phyloP scores from a whole-genome alignment of 2,329 filamentous ascomycete species.

The Emmonsiellopsis sp. region DNA sequence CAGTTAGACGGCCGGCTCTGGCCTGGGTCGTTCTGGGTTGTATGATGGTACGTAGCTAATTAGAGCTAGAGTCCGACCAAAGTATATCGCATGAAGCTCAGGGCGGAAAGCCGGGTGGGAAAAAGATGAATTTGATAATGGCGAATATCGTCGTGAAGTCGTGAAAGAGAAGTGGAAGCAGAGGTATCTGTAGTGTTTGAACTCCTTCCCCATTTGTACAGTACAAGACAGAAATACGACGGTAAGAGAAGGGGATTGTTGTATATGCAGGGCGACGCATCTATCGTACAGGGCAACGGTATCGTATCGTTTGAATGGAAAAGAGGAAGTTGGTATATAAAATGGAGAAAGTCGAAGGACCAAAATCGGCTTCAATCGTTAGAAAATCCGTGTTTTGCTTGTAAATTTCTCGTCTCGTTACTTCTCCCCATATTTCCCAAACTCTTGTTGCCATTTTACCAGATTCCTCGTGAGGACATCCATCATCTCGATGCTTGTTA shows the following conservation, averaged over 20 bases:
- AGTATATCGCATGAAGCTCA: no score
- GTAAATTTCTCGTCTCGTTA: slow-evolving; percentile 17
- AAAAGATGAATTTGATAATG: no score
- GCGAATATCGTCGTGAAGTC: no score
- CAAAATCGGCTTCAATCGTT: background rate
- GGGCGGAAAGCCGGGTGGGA: no score
- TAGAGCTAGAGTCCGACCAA: no score
- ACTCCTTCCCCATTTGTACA: no score
- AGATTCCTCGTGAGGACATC: slow-evolving; percentile 71
- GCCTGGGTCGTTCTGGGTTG: no score
- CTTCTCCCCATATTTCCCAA: slow-evolving; percentile 44
- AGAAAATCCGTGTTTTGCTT: background rate
- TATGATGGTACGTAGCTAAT: no score
- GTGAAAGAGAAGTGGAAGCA: no score
- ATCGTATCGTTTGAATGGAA: slow-evolving; percentile 1
- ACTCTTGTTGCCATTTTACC: slow-evolving; percentile 77
- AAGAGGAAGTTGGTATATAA: background rate
- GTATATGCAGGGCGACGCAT: background rate
- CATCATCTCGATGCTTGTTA: slow-evolving; percentile 85
- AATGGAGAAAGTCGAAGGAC: background rate
- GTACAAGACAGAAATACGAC: no score
- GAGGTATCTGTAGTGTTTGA: no score
- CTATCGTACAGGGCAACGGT: slow-evolving; percentile 4
- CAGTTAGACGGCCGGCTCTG: no score
- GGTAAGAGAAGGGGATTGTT: background rate